Percentiles rank a stretch among this genome's conserved stretches.
phyloP scores from a whole-genome alignment of 1,284 basidiomycete genomes.

The Marasmius sp. region DNA sequence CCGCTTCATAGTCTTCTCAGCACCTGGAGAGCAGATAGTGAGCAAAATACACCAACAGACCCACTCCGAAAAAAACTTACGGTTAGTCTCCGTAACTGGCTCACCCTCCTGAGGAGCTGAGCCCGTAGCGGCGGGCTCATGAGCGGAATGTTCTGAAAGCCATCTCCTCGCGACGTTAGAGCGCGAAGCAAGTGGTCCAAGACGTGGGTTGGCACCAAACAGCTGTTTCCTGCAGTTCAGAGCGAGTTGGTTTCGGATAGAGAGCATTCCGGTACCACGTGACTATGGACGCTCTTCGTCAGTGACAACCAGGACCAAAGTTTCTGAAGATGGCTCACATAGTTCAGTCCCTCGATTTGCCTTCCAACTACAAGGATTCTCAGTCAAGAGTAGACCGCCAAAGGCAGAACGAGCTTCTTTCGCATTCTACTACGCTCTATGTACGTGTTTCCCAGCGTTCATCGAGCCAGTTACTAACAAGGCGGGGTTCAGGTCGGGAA shows the following conservation, averaged over 20 bases:
- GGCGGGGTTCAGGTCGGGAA: slow-evolving; percentile 77
- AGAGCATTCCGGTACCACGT: not conserved
- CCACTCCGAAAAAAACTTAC: slow-evolving; percentile 32
- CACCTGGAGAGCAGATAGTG: slow-evolving; percentile 50
- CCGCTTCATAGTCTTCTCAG: slow-evolving; percentile 80
- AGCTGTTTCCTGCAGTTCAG: not conserved
- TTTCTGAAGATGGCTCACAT: slow-evolving; percentile 77
- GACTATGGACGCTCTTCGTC: not conserved
- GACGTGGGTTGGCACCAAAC: not conserved
- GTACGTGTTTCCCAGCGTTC: slow-evolving; percentile 40
- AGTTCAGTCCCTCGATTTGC: slow-evolving; percentile 82
- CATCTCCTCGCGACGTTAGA: not conserved
- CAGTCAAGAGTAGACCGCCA: slow-evolving; percentile 74
- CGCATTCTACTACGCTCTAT: slow-evolving; percentile 77
- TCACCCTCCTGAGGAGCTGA: slow-evolving; percentile 33
- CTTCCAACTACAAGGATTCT: slow-evolving; percentile 94
- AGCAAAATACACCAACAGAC: slow-evolving; percentile 1
- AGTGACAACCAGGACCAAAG: not conserved
- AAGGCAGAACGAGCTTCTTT: slow-evolving; percentile 68
- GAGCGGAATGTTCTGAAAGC: not conserved
- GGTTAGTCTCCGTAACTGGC: slow-evolving; percentile 55
- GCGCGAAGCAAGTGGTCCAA: too few relatives aligned
- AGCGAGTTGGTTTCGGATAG: not conserved
- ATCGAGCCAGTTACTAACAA: slow-evolving; percentile 3
- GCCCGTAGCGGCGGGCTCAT: not conserved